Evolutionary conservation across 1,284 basidiomycete genomes (phyloP).

Genomic region (Takashimella tepidaria): DNA sequence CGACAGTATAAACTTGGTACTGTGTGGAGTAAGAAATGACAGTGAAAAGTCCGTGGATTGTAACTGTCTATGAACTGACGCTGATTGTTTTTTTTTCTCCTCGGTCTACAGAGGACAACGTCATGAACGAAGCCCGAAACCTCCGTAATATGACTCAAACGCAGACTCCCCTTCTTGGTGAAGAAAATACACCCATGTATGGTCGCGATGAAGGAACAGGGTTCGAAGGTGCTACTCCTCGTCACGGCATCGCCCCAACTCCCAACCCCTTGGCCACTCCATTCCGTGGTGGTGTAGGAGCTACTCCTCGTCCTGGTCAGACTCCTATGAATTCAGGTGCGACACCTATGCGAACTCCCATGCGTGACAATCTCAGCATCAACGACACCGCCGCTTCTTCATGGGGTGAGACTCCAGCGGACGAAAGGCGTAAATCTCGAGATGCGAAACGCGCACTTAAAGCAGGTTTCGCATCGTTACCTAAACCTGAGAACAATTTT

Average conservation of each 20-base stretch:
- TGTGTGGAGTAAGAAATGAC: too few relatives aligned
- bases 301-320: constrained; percentile 58
- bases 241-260: constrained; percentile 79
- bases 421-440: constrained; percentile 59
- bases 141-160: constrained; percentile 83
- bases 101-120: constrained; percentile 71
- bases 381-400: constrained; percentile 62
- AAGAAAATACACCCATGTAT: constrained; percentile 91
- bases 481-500: constrained; percentile 95
- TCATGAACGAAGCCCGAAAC: constrained; percentile 92
- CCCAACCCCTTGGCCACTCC: constrained; percentile 94
- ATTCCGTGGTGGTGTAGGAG: constrained; percentile 54
- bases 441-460: constrained; percentile 68
- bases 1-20: too few relatives aligned
- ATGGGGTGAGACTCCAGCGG: constrained; percentile 66
- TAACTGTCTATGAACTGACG: not conserved
- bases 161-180: constrained; percentile 92
- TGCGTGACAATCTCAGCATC: constrained; percentile 85
- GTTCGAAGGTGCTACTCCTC: constrained; percentile 84
- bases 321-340: constrained; percentile 51
- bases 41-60: too few relatives aligned
- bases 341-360: constrained; percentile 83
- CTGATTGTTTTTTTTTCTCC: not conserved
- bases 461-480: constrained; percentile 76
- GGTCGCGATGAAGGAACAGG: constrained; percentile 67